Evolutionary conservation across 2,329 filamentous ascomycete genomes (phyloP), one percentile per base, ranked within the genome.

Genomic region (Penicillium occitanis): DNA sequence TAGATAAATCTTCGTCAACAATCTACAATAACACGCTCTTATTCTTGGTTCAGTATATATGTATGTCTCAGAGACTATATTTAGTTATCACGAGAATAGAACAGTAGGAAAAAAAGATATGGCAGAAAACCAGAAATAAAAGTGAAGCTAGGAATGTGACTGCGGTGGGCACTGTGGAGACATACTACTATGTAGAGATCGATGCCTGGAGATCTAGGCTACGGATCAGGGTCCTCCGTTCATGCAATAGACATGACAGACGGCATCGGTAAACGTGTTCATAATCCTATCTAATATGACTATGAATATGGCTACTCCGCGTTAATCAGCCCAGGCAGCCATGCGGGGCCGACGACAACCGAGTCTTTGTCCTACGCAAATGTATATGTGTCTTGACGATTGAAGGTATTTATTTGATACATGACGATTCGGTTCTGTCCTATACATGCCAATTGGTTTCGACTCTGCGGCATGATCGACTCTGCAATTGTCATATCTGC

Each of bases 121-220:
- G 35, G 35, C 11, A 25, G 11, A 48, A 22, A 14, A 25, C 46
- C 4, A 25, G 19, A 40, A 37, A 28, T 33, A 35, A 14, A 55
- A 17, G 17, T 53, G 17, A 35, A 55, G 28, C 7, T 11, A n/a
- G 51, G 28, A 55, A 55, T 57, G 30, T 57, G 53, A 57, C 51
- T 33, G 5, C 22, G 33, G 30, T 35, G 33, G 33, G 11, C 11
- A 4, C 33, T 37, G 35, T 37, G 35, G n/a, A 37, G 33, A 55
- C n/a, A 17, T 17, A 35, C 30, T 19, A 25, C 2, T 3, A 19
- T 19, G 19, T 25, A 37, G n/a, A 37, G 53, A 57, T 57, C 53
- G 53, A 57, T 57, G 53, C 53, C 53, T 57, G 53, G 53, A 40
- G 53, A 57, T 57, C 19, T 57, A 57, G 53, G 53, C 53, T 37